Evolutionary conservation across 805 yeast genomes (phyloP).

Genomic region (Maudiozyma turicensis): DNA sequence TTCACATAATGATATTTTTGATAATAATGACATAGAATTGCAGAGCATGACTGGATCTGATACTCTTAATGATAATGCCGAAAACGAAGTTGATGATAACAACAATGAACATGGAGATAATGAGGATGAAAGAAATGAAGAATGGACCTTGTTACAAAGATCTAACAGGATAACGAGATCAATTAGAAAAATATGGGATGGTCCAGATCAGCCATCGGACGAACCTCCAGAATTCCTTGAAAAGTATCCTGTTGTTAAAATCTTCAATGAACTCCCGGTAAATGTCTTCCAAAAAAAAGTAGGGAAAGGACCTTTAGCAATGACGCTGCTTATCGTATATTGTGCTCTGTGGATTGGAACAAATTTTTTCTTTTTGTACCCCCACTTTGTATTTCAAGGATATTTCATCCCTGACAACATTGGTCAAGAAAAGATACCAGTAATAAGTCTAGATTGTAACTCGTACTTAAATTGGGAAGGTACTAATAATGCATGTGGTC

Average conservation of each 20-base stretch:
- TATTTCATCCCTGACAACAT: constrained; percentile 16
- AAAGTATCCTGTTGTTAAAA: neutral
- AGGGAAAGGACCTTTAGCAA: constrained; percentile 23
- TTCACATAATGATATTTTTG: neutral
- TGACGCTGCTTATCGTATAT: constrained; percentile 31
- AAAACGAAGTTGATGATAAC: neutral
- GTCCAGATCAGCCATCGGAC: constrained; percentile 43
- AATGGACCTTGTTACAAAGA: constrained; percentile 16
- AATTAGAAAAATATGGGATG: constrained; percentile 39
- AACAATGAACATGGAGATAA: neutral
- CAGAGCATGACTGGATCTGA: neutral
- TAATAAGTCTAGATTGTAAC: constrained; percentile 33
- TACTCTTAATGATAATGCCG: too few species aligned
- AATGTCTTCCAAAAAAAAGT: constrained; percentile 23
- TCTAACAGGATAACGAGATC: constrained; percentile 16
- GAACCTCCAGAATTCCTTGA: constrained; percentile 34
- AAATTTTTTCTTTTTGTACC: constrained; percentile 32
- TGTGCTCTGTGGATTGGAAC: constrained; percentile 39
- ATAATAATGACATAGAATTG: neutral
- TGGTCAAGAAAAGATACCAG: constrained; percentile 17
- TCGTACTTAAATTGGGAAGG: constrained; percentile 56
- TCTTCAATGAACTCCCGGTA: constrained; percentile 32
- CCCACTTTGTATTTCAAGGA: constrained; percentile 40
- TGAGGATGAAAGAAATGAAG: constrained; percentile 3
- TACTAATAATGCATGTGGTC: constrained; percentile 66